Base-by-base conservation (phyloP, 164 flowering plant species). In the Aristolochia contorta region DNA sequence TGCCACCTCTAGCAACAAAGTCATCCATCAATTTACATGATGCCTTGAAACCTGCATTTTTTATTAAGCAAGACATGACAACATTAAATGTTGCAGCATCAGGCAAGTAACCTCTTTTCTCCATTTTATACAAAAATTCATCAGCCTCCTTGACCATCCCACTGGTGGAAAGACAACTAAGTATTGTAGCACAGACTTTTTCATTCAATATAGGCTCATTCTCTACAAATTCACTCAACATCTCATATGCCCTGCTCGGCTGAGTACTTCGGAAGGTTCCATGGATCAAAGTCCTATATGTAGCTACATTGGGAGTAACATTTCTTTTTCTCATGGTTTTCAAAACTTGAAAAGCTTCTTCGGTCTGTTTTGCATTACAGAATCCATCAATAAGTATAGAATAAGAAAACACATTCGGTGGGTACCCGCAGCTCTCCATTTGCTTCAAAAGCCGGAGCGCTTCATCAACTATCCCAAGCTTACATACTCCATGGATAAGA, bases 401-500 rank as follows among this genome's bases (percentile, higher is more conserved):
- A 61, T 82, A 93, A 0, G 98, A 90, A 64, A 69, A 87, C 22
- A 90, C 96, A 75, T 93, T 90, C 16, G 96, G 87, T 0, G 20
- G 52, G 60, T 65, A 71, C 49, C 87, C 90, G 16, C 60, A 37
- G 6, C 64, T 69, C 72, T 87, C 84, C 98, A 93, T 93, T 70
- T 84, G 97, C 70, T 86, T 87, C 61, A 86, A 69, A 47, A 93
- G 67, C 22, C 97, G 81, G 65, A 86, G 76, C 0, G 94, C 98
- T 73, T 93, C 98, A 64, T 89, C 97, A 59, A 93, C 77, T 48
- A 93, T 83, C 6, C 98, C 98, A 59, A 49, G 68, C 77, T 60
- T 86, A 72, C 91, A 87, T 19, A 93, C 97, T 43, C 98, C 98
- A 65, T 90, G 93, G 64, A 93, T 79, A 23, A 93, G 90, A 20